A percentile compares a stretch with the other conserved stretches of the same genome.
Evolutionary conservation across 495 filamentous ascomycete species (phyloP).

Genomic region (Hyaloscypha hepaticicola): DNA sequence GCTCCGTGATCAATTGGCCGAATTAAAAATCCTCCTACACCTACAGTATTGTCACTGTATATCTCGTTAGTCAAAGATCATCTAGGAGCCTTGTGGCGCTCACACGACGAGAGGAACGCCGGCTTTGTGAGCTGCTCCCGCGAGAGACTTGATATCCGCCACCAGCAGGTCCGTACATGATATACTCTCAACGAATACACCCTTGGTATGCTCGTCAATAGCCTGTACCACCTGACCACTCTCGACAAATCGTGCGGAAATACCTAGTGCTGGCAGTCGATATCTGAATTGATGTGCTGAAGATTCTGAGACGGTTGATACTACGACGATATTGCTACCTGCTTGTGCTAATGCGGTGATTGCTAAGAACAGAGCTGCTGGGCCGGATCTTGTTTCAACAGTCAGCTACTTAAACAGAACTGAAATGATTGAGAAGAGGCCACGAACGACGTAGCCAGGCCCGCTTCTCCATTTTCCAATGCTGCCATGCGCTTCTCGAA

Average conservation of each 20-base stretch:
- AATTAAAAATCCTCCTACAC: conserved; percentile 86
- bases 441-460: conserved; percentile 61
- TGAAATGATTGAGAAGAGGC: not conserved
- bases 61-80: not conserved
- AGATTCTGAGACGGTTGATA: conserved; percentile 89
- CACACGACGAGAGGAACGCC: conserved; percentile 63
- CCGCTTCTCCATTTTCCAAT: conserved; percentile 89
- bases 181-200: conserved; percentile 89
- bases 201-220: conserved; percentile 95
- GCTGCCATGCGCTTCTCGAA: conserved; percentile 96
- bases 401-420: not conserved
- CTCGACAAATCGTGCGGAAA: conserved; percentile 83
- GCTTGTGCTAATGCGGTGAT: conserved; percentile 76
- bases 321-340: conserved; percentile 94
- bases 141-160: conserved; percentile 81
- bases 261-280: conserved; percentile 80
- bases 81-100: not conserved
- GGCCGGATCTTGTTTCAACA: conserved; percentile 64
- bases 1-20: conserved; percentile 89
- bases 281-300: conserved; percentile 99
- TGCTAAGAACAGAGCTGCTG: conserved; percentile 90
- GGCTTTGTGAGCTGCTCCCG: conserved; percentile 70
- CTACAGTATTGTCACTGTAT: conserved; percentile 90
- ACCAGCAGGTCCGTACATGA: conserved; percentile 95
- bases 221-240: conserved; percentile 81